Percentiles rank a stretch among this genome's conserved stretches.
Evolutionary conservation across 192 early-diverging fungal genomes (phyloP).

Genomic region (Helicostylum pulchrum): DNA sequence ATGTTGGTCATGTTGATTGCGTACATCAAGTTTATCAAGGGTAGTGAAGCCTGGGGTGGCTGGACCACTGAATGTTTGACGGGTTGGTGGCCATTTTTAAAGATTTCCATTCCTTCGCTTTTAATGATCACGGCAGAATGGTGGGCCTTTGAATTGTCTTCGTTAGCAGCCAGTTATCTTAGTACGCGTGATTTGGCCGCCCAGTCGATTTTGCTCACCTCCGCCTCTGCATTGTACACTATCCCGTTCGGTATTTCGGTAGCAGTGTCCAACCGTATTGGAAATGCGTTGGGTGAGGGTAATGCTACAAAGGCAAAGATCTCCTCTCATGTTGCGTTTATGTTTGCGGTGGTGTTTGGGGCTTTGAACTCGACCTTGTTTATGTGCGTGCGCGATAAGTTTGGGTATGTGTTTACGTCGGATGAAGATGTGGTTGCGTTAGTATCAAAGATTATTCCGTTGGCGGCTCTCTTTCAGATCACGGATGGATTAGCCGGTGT

Average conservation of each 20-base stretch:
- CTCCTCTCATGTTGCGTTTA: conserved; percentile 48
- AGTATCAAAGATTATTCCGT: conserved; percentile 73
- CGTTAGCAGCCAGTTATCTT: conserved; percentile 70
- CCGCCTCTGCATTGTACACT: conserved; percentile 65
- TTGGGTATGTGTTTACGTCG: conserved; percentile 68
- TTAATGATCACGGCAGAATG: conserved; percentile 79
- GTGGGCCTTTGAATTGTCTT: conserved; percentile 71
- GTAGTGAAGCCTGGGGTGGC: conserved; percentile 82
- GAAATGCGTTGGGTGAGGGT: conserved; percentile 66
- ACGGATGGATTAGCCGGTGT: conserved; percentile 62
- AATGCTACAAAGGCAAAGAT: conserved; percentile 47
- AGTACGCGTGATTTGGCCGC: conserved; percentile 75
- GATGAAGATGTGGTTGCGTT: conserved; percentile 65
- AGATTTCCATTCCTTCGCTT: conserved; percentile 76
- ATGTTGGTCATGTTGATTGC: conserved; percentile 60
- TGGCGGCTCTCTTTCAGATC: conserved; percentile 77
- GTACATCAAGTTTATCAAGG: conserved; percentile 65
- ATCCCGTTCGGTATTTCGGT: conserved; percentile 80
- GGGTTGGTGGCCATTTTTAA: conserved; percentile 55
- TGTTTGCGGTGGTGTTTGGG: conserved; percentile 51
- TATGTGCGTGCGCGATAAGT: conserved; percentile 44
- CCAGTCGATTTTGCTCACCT: conserved; percentile 79
- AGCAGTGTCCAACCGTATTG: conserved; percentile 79
- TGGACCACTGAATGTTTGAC: conserved; percentile 71
- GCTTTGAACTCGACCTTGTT: conserved; percentile 50